Conservation (phyloP, 345 rosid species). For the Turritis glabra region DNA sequence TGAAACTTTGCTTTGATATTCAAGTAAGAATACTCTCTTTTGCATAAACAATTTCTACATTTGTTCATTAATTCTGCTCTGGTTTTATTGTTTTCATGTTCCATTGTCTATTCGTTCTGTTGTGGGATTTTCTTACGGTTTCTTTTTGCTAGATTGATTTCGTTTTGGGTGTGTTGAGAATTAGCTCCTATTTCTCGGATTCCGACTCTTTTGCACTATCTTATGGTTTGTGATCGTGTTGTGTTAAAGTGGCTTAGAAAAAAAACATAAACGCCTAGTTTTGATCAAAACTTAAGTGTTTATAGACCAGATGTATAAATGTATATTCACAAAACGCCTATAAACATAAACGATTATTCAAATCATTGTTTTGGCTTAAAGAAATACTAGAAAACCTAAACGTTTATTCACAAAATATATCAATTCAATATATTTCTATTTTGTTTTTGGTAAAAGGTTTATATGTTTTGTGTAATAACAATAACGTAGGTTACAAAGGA, state of each 20-base stretch:
- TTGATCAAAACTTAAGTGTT: neutral
- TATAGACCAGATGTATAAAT: neutral
- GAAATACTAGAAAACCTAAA: neutral
- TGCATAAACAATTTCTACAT: neutral
- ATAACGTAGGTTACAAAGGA: constrained; percentile 23
- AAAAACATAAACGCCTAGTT: neutral
- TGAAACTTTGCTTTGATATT: constrained; percentile 8
- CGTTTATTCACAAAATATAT: neutral
- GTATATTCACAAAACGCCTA: neutral
- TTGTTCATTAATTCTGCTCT: neutral
- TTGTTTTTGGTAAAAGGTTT: neutral
- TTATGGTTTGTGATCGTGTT: neutral
- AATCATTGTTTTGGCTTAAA: neutral
- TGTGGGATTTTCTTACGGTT: neutral
- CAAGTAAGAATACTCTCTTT: constrained; percentile 29
- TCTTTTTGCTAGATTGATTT: neutral
- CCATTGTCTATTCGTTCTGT: neutral
- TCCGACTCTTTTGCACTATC: neutral
- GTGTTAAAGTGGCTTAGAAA: neutral
- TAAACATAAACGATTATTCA: neutral
- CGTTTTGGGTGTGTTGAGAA: neutral
- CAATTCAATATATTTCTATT: neutral
- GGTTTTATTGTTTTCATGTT: neutral
- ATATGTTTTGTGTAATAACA: neutral
- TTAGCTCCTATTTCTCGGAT: neutral